Base-by-base conservation (phyloP, 2,329 filamentous ascomycete species). In the Periconia digitata region DNA sequence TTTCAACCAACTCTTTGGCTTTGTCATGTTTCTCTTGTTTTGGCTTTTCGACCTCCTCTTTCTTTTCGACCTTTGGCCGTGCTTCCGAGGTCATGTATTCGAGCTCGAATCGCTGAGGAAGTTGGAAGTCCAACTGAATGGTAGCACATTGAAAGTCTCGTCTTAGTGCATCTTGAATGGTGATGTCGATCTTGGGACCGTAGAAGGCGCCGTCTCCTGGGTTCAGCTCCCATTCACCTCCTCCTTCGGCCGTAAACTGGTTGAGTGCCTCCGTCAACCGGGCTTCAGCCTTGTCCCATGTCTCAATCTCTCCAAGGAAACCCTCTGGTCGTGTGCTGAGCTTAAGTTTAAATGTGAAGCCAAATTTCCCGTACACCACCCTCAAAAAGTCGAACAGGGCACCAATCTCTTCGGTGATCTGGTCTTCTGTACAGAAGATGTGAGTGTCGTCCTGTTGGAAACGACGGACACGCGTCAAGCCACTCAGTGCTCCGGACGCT, bases 401-500 rank as follows among this genome's bases (percentile, higher is more conserved):
- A 47, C 86, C 85, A 36, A 97, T 91, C 67, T 95, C 90, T 42
- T 82, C 77, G 60, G 77, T 79, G 60, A 88, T 83, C 73, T 95
- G 90, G 51, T 90, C 86, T 60, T 90, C 83, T 20, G 86, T 85
- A 74, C 92, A 96, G 80, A 99, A 96, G 59, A 96, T 94, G 71
- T 99, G 94, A 2, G 89, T 89, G 71, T 99, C 94, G 63, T 99
- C 94, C 74, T 97, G 92, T 70, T 94, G 88, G 78, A 99, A 97
- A 59, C 92, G 85, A 41, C 94, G 85, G 10, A 97, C 92, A 71
- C 94, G 85, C 2, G 94, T 97, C 54, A 99, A 79, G 27, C 94
- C 94, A 39, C 86, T 89, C 37, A 99, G 79, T 4, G 94, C 92
- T 46, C 94, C 94, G 2, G 91, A 96, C 27, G 92, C 86, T 74